Base-by-base conservation (phyloP, 192 early-diverging fungal genomes). In the Coemansia sp. region DNA sequence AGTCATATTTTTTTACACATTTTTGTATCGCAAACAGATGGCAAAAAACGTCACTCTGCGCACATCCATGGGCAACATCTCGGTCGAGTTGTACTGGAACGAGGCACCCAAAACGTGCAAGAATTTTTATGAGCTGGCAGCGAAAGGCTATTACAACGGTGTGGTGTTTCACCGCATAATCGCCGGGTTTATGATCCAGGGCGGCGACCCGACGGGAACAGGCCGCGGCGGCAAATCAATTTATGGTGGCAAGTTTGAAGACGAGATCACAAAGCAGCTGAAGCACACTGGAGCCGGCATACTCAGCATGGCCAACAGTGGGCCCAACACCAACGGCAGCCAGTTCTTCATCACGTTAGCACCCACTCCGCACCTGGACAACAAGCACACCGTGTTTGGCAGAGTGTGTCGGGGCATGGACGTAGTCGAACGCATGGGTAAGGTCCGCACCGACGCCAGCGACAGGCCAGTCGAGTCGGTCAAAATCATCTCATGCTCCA, bases 101-200 rank as follows among this genome's bases (percentile, higher is more conserved):
- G 68, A 87, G 68, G 81, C 90, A 0, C 97, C 97, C 14, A 69
- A 83, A 22, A 87, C 97, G 4, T 94, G 93, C 57, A 84, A 90
- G 54, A 99, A 99, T 66, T 93, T 99, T 64, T 82, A 94, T 27
- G 72, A 85, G 81, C 78, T 99, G 22, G 85, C 82, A 44, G 76
- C 80, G 59, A 83, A 84, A 33, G 90, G 87, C 9, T 95, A 95
- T 61, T 98, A 98, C 82, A 87, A 92, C 44, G 65, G 77, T 14
- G 83, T 86, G 3, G 62, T 82, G 3, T 97, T 98, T 68, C 95
- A 98, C 66, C 83, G 95, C 24, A 87, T 84, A 34, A 90, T 93
- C 41, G 83, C 83, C 32, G 85, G 95, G 58, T 99, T 98, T 61
- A 95, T 99, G 92, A 91, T 99, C 38, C 97, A 99, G 85, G 94